phyloP scores from a whole-genome alignment of 352 stramenopile genomes.

The Phytophthora pisi region DNA sequence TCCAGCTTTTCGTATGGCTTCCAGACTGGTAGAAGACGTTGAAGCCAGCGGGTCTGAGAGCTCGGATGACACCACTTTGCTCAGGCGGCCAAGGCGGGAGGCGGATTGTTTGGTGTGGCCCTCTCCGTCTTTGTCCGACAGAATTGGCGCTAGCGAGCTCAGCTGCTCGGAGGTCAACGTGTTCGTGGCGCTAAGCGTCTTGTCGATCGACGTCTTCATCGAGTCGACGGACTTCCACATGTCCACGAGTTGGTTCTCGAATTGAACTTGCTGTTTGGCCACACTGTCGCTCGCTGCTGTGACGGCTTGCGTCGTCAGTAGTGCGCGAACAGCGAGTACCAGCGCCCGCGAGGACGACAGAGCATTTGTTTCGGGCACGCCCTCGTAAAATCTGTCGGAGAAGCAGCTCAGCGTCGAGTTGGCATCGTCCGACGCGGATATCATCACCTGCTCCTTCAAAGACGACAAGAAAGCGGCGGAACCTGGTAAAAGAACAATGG shows the following conservation, averaged over 20 bases:
- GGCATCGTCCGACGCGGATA: conserved; percentile 6
- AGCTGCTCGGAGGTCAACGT: conserved; percentile 23
- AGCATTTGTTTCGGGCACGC: conserved; percentile 23
- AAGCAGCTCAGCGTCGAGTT: conserved; percentile 41
- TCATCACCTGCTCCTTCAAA: conserved; percentile 24
- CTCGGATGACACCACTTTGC: conserved; percentile 32
- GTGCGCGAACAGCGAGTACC: conserved; percentile 34
- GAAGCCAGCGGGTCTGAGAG: conserved; percentile 27
- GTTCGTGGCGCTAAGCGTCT: conserved; percentile 27
- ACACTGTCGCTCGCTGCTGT: conserved; percentile 23
- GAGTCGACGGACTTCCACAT: conserved; percentile 40
- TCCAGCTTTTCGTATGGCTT: conserved; percentile 34
- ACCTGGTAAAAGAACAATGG: conserved; percentile 16
- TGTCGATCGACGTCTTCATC: conserved; percentile 34
- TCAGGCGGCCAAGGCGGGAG: conserved; percentile 32
- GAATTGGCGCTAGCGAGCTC: conserved; percentile 32
- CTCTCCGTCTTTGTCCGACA: conserved; percentile 26
- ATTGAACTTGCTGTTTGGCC: conserved; percentile 30
- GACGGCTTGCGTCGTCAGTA: conserved; percentile 34
- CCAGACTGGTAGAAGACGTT: conserved; percentile 24
- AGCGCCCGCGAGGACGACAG: conserved; percentile 33
- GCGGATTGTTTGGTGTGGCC: conserved; percentile 34
- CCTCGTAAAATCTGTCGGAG: conserved; percentile 33
- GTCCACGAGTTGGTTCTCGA: conserved; percentile 29
- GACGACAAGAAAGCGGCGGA: conserved; percentile 28